These are phyloP conservation scores for Taphrina flavorubra DNA, from an alignment of 1,139 yeast species.

Conservation along the genomic window DNA sequence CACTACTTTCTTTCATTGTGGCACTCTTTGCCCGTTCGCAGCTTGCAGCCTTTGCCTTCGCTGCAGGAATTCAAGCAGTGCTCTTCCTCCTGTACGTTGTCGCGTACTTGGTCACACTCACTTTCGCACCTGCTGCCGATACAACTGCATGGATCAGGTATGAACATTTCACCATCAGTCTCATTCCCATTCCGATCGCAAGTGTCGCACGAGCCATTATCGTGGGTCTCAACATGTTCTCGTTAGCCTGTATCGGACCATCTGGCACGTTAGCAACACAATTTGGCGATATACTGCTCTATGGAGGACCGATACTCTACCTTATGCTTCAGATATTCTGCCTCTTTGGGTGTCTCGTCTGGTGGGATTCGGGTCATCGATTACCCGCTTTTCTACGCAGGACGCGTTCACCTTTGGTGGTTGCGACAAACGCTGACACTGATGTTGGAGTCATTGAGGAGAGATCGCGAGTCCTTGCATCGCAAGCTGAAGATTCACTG, in stretches of 20 bases:
- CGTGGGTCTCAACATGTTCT: conserved; percentile 52
- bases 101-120: conserved; percentile 50
- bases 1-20: conserved; percentile 50
- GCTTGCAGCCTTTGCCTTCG: conserved; percentile 53
- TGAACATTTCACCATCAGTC: conserved; percentile 50
- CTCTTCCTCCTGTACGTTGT: conserved; percentile 51
- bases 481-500: conserved; percentile 46
- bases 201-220: conserved; percentile 50
- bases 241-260: conserved; percentile 49
- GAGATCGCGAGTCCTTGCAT: conserved; percentile 36
- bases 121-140: conserved; percentile 50
- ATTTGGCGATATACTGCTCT: conserved; percentile 51
- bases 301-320: conserved; percentile 53
- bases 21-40: conserved; percentile 52
- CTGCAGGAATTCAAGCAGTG: conserved; percentile 52
- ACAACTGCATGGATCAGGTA: conserved; percentile 47
- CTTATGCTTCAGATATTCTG: conserved; percentile 49
- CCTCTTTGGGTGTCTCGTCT: conserved; percentile 48
- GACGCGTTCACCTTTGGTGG: not conserved
- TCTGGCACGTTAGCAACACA: conserved; percentile 46
- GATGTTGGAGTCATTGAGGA: conserved; percentile 12
- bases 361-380: conserved; percentile 53
- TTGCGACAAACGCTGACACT: conserved; percentile 10
- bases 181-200: conserved; percentile 50
- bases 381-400: conserved; percentile 41